Base-by-base conservation (phyloP, 2,329 filamentous ascomycete genomes). In the Drechslerella dactyloides region DNA sequence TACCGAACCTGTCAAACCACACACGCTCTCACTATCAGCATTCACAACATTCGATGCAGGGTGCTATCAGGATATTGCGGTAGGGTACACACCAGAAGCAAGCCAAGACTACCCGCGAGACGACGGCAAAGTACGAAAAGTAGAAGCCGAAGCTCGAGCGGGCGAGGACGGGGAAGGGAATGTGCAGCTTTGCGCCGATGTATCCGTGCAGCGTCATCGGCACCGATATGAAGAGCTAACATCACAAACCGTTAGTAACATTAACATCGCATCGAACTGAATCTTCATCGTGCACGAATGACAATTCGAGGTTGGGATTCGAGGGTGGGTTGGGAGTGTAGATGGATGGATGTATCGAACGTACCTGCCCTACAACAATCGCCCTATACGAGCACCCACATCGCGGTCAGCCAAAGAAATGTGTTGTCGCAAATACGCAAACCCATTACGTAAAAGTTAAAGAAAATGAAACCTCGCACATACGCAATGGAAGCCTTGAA, bases 161-260 rank as follows among this genome's bases (percentile, higher is more conserved):
- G 2, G 80, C 79, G 23, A 82, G 79, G 17, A 84, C 81, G 3
- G 81, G 80, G 75, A 83, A 84, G 8, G 82, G 82, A 13, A 83
- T 79, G 66, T 83, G 82, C n/a, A 83, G 77, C 62, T 80, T 80
- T 10, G 81, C 79, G 17, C 82, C 81, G 61, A 82, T 82, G 13
- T 81, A 81, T 17, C 82, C 82, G 75, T 84, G 83, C n/a, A 83
- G 77, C 8, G 82, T 81, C 77, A 83, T 81, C 10, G 82, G 80
- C 10, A 73, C 52, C 33, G 60, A 62, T 27, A 73, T 65, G 23
- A 73, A 66, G 30, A 66, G 24, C 62, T 73, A 57, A 57, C 23
- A 74, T 55, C 64, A n/a, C n/a, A n/a, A n/a, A n/a, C n/a, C n/a
- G n/a, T n/a, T n/a, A n/a, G n/a, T n/a, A n/a, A n/a, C n/a, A n/a